Evolutionary conservation across 1,284 basidiomycete species (phyloP).

Genomic region (Fomitiporia mediterranea): DNA sequence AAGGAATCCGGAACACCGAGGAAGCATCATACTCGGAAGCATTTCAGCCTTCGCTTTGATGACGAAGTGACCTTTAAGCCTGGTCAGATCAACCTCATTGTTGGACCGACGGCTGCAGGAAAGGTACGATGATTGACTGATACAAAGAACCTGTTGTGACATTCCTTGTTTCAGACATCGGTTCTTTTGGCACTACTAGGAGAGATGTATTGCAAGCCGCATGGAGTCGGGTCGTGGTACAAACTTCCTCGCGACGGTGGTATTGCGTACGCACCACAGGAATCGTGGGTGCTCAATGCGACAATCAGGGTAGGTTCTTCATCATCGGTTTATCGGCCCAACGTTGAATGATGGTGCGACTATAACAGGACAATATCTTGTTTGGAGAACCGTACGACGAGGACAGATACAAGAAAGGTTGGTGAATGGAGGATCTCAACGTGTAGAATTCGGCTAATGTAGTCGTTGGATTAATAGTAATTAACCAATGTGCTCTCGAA

Average conservation of each 20-base stretch:
- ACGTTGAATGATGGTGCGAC: slow-evolving; percentile 22
- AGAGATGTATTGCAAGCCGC: slow-evolving; percentile 19
- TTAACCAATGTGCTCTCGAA: slow-evolving; percentile 60
- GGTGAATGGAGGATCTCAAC: too few species aligned
- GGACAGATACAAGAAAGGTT: slow-evolving; percentile 41
- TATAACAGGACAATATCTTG: slow-evolving; percentile 44
- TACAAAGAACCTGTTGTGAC: background rate
- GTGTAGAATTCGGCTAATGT: background rate
- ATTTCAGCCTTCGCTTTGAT: slow-evolving; percentile 15
- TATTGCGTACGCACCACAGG: slow-evolving; percentile 42
- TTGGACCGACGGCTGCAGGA: slow-evolving; percentile 18
- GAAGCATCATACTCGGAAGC: slow-evolving; percentile 4
- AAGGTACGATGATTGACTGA: slow-evolving; percentile 7
- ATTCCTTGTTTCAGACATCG: slow-evolving; percentile 7
- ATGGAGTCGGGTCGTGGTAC: slow-evolving; percentile 33
- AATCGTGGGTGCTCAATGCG: slow-evolving; percentile 39
- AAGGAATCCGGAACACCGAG: background rate
- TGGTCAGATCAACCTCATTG: slow-evolving; percentile 16
- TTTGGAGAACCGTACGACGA: slow-evolving; percentile 49
- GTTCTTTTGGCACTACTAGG: slow-evolving; percentile 19
- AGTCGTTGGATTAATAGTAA: slow-evolving; percentile 32
- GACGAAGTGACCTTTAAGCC: slow-evolving; percentile 9
- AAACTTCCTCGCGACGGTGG: slow-evolving; percentile 41
- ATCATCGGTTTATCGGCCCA: background rate
- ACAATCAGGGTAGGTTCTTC: slow-evolving; percentile 15